A percentile compares a stretch with the other conserved stretches of the same genome.
Conservation (phyloP, 495 filamentous ascomycete species). For the Hyaloscypha variabilis region DNA sequence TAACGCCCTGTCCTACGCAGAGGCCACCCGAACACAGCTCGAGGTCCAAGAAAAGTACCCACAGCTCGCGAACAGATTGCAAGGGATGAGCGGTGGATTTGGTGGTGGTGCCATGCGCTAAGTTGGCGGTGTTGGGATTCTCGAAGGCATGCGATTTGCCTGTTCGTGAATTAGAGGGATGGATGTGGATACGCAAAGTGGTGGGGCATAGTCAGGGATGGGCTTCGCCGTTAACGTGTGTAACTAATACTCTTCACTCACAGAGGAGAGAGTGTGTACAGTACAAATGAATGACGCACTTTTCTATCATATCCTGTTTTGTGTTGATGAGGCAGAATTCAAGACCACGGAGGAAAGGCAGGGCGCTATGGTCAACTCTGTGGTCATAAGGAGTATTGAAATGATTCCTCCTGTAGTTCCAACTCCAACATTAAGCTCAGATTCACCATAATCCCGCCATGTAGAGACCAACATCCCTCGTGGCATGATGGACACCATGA, state of each 20-base stretch:
- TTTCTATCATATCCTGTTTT: slow-evolving; percentile 7
- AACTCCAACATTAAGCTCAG: too few species aligned
- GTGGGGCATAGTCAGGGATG: background rate
- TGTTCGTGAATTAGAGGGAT: background rate
- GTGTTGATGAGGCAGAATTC: slow-evolving; percentile 6
- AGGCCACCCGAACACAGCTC: slow-evolving; percentile 94
- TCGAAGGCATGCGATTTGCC: background rate
- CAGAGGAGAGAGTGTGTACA: slow-evolving; percentile 29
- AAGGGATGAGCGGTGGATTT: slow-evolving; percentile 58
- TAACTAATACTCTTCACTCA: slow-evolving; percentile 35
- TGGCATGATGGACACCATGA: too few species aligned
- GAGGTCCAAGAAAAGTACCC: slow-evolving; percentile 99
- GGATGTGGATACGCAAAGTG: slow-evolving; percentile 3
- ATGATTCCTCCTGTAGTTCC: too few species aligned
- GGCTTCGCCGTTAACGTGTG: slow-evolving; percentile 14
- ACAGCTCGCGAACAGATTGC: slow-evolving; percentile 82
- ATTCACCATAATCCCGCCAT: too few species aligned
- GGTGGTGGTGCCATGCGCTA: slow-evolving; percentile 28
- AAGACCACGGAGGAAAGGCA: background rate
- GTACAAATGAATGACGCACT: slow-evolving; percentile 27
- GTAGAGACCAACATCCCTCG: too few species aligned
- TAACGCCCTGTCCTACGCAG: slow-evolving; percentile 95
- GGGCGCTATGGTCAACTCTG: background rate
- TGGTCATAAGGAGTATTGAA: background rate
- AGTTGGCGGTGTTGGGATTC: slow-evolving; percentile 19